Conservation (phyloP, 306 rosid species). For the Inga leiocalycina region DNA sequence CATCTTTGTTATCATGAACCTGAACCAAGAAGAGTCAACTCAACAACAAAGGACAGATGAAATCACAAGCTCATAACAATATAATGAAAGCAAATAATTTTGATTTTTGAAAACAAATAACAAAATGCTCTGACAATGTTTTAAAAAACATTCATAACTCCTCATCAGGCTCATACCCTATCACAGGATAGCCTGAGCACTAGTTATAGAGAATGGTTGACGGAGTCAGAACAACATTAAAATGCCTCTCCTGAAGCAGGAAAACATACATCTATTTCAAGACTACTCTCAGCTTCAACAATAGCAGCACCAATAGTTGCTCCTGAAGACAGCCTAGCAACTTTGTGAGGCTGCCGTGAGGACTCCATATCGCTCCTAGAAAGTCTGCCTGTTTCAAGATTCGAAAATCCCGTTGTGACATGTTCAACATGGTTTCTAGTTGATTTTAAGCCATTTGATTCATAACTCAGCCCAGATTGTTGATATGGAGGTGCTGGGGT, state of each 20-base stretch:
- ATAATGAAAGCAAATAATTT: neutral
- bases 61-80: slow-evolving; percentile 4
- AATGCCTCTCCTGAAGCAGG: slow-evolving; percentile 48
- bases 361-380: slow-evolving; percentile 34
- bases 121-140: neutral
- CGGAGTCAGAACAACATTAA: slow-evolving; percentile 26
- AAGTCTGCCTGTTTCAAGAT: slow-evolving; percentile 29
- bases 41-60: slow-evolving; percentile 8
- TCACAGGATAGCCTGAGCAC: slow-evolving; percentile 43
- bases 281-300: slow-evolving; percentile 84
- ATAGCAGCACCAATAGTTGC: slow-evolving; percentile 79
- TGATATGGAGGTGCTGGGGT: slow-evolving; percentile 79
- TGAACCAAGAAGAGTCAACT: slow-evolving; percentile 34
- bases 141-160: slow-evolving; percentile 29
- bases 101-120: neutral
- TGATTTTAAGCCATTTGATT: slow-evolving; percentile 25
- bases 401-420: slow-evolving; percentile 28
- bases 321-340: slow-evolving; percentile 56
- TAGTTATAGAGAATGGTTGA: slow-evolving; percentile 40
- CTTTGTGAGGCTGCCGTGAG: slow-evolving; percentile 50
- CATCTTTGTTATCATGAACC: slow-evolving; percentile 79
- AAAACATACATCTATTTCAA: slow-evolving; percentile 80
- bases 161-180: slow-evolving; percentile 52
- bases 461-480: slow-evolving; percentile 39
- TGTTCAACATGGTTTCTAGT: slow-evolving; percentile 33